Conservation (phyloP, 2,329 filamentous ascomycete genomes). For the Penicillium sp. region DNA sequence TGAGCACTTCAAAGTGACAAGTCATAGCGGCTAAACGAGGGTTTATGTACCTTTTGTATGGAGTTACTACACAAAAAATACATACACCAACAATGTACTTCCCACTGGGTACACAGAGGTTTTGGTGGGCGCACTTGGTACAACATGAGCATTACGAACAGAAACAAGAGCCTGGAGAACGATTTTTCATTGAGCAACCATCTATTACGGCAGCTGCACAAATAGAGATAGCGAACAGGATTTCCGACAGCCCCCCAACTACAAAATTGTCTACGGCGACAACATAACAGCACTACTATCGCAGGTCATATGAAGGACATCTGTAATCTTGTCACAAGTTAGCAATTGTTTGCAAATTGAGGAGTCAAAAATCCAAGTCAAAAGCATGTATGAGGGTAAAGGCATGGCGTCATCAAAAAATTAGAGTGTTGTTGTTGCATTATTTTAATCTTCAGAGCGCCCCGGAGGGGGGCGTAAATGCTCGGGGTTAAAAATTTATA, state of each 20-base stretch:
- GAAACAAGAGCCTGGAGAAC: background rate
- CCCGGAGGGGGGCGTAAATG: constrained; percentile 37
- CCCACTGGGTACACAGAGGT: too few relatives aligned
- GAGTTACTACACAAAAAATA: background rate
- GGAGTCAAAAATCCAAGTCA: constrained; percentile 7
- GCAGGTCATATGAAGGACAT: constrained; percentile 8
- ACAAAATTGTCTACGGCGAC: constrained; percentile 16
- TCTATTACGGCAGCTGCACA: constrained; percentile 11
- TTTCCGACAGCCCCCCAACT: constrained; percentile 4
- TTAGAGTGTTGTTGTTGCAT: constrained; percentile 69
- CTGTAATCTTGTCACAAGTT: constrained; percentile 21
- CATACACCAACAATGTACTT: background rate
- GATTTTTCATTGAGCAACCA: constrained; percentile 12
- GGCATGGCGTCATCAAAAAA: constrained; percentile 63
- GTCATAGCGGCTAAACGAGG: too few relatives aligned
- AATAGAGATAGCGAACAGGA: constrained; percentile 2
- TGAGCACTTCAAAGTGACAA: too few relatives aligned
- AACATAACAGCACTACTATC: constrained; percentile 7
- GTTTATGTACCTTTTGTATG: too few relatives aligned
- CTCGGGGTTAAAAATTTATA: constrained; percentile 68
- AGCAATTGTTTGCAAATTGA: constrained; percentile 24
- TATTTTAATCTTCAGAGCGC: constrained; percentile 56
- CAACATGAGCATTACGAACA: background rate
- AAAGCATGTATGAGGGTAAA: constrained; percentile 9
- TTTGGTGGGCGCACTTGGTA: background rate